These are phyloP conservation scores for Metarhizium brunneum DNA, from an alignment of 2,329 filamentous ascomycete genomes.

Conservation along the genomic window DNA sequence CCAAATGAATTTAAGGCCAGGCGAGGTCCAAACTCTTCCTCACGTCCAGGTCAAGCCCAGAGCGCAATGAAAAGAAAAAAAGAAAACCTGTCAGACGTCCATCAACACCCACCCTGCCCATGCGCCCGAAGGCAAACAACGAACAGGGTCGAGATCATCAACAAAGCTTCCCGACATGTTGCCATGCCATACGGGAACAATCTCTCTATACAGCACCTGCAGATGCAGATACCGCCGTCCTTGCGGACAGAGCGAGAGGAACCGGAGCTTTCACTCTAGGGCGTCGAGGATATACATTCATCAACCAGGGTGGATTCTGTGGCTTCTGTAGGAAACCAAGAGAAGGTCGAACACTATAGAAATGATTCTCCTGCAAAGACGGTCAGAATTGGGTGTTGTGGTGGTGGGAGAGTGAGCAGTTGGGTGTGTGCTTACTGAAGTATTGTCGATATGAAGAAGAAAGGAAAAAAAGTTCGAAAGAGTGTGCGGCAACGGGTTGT, in stretches of 20 bases:
- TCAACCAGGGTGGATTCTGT: conserved; percentile 94
- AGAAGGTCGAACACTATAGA: conserved; percentile 94
- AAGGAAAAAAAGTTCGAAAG: conserved; percentile 33
- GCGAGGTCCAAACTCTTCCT: too few relatives aligned
- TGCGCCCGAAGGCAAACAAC: conserved; percentile 69
- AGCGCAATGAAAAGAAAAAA: conserved; percentile 47
- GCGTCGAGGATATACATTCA: conserved; percentile 78
- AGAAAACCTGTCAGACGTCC: conserved; percentile 77
- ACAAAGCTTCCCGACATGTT: conserved; percentile 14
- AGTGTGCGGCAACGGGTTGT: conserved; percentile 13
- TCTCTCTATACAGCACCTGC: conserved; percentile 64
- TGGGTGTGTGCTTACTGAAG: conserved; percentile 39
- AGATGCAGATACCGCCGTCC: conserved; percentile 40
- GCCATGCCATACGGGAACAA: conserved; percentile 26
- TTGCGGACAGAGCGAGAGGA: conserved; percentile 53
- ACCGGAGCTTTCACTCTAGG: conserved; percentile 72
- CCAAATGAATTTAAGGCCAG: too few relatives aligned
- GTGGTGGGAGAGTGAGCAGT: conserved; percentile 7
- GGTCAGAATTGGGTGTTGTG: conserved; percentile 12
- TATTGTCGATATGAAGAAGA: conserved; percentile 55
- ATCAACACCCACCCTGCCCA: conserved; percentile 70
- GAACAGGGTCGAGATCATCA: conserved; percentile 86
- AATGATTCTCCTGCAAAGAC: conserved; percentile 66
- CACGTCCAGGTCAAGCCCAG: conserved; percentile 35
- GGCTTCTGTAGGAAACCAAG: conserved; percentile 88